These are phyloP conservation scores for Calonectria naviculata DNA, from an alignment of 2,329 filamentous ascomycete genomes.

Conservation along the genomic window DNA sequence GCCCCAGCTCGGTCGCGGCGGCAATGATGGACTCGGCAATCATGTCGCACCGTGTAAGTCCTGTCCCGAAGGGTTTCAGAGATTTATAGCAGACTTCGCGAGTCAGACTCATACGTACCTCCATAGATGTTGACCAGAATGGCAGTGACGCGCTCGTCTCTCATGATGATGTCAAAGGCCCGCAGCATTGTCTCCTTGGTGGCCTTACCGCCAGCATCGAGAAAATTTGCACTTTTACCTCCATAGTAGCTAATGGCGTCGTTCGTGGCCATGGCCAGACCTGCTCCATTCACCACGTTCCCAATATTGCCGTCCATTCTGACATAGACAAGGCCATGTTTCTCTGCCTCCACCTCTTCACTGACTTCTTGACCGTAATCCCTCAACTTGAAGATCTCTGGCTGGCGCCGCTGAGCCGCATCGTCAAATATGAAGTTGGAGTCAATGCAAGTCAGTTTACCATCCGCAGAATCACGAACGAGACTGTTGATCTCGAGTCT, in stretches of 20 bases:
- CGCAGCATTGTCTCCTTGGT: slow-evolving; percentile 84
- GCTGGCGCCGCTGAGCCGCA: slow-evolving; percentile 55
- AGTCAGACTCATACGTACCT: slow-evolving; percentile 33
- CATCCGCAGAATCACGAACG: slow-evolving; percentile 36
- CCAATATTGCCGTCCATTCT: slow-evolving; percentile 74
- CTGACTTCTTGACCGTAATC: slow-evolving; percentile 47
- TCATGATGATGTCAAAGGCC: slow-evolving; percentile 79
- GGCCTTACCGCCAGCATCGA: slow-evolving; percentile 91
- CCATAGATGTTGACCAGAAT: slow-evolving; percentile 69
- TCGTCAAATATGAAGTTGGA: slow-evolving; percentile 61
- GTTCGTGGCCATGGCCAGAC: slow-evolving; percentile 90
- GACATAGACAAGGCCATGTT: slow-evolving; percentile 83
- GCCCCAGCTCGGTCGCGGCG: slow-evolving; percentile 50
- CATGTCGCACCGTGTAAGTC: slow-evolving; percentile 62
- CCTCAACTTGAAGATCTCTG: slow-evolving; percentile 50
- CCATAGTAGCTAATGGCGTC: slow-evolving; percentile 78
- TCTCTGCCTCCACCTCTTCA: slow-evolving; percentile 52
- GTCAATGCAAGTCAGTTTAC: slow-evolving; percentile 45
- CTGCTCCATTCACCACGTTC: slow-evolving; percentile 89
- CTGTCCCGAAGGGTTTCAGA: slow-evolving; percentile 37
- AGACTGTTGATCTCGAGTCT: slow-evolving; percentile 56
- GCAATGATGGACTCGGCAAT: slow-evolving; percentile 61
- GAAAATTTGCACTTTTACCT: slow-evolving; percentile 82
- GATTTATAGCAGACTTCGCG: rapidly evolving
- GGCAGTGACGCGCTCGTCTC: slow-evolving; percentile 77